phyloP scores from a whole-genome alignment of 192 early-diverging fungal genomes.

The Coemansia sp. region DNA sequence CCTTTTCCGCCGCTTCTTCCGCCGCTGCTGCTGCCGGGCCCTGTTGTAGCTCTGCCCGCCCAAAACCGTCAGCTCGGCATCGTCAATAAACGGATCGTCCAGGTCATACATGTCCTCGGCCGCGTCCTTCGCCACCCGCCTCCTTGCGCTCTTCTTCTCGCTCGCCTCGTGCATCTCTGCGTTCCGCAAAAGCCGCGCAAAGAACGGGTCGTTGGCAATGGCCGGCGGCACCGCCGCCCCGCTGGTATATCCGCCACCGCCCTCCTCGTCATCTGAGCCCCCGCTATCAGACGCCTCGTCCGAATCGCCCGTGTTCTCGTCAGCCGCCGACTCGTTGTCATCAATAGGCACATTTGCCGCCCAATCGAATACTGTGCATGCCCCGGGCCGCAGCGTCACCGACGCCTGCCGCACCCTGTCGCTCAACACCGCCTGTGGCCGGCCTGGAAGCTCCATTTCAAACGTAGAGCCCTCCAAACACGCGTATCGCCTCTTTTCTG shows the following conservation, averaged over 20 bases:
- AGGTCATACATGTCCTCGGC: slow-evolving; percentile 45
- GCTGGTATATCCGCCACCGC: slow-evolving; percentile 38
- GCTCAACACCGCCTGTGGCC: slow-evolving; percentile 11
- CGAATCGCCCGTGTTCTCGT: neutral
- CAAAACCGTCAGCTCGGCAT: slow-evolving; percentile 48
- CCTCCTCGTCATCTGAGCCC: slow-evolving; percentile 12
- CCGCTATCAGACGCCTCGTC: slow-evolving; percentile 27
- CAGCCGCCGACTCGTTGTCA: neutral
- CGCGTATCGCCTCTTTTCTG: no score
- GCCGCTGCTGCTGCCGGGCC: slow-evolving; percentile 34
- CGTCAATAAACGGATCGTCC: slow-evolving; percentile 52
- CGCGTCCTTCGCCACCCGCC: slow-evolving; percentile 16
- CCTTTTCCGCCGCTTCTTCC: slow-evolving; percentile 43
- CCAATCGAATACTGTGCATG: slow-evolving; percentile 46
- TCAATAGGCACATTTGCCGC: slow-evolving; percentile 6
- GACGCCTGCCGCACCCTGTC: slow-evolving; percentile 28
- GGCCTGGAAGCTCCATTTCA: slow-evolving; percentile 31
- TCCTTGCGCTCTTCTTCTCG: slow-evolving; percentile 13
- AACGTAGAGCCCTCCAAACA: no score
- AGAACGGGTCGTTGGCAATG: slow-evolving; percentile 50
- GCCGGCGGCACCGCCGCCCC: slow-evolving; percentile 41
- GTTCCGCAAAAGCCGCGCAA: slow-evolving; percentile 36
- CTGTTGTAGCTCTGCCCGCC: slow-evolving; percentile 33
- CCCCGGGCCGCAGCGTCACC: slow-evolving; percentile 30
- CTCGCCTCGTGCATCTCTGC: slow-evolving; percentile 34